phyloP scores from a whole-genome alignment of 176 grass and related monocot genomes.

The Poa pratensis region DNA sequence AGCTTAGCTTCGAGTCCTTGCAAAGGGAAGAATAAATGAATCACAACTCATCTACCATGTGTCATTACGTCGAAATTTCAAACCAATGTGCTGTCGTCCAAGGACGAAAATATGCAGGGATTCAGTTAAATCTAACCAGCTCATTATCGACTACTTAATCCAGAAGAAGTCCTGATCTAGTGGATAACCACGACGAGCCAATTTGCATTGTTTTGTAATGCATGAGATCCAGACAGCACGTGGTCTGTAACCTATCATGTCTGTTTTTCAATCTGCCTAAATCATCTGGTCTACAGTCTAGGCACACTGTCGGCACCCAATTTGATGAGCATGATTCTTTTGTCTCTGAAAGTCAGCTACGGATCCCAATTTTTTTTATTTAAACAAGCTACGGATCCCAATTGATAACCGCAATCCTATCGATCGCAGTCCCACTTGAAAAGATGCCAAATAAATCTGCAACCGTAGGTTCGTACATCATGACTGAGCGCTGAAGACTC shows the following conservation, averaged over 20 bases:
- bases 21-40: too few relatives aligned
- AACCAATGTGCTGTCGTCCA: too few relatives aligned
- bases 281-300: background rate
- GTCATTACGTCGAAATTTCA: too few relatives aligned
- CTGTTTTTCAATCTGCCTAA: background rate
- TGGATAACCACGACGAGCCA: slow-evolving; percentile 20
- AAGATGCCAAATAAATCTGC: background rate
- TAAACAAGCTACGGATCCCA: background rate
- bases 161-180: background rate
- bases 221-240: slow-evolving; percentile 40
- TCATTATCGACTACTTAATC: slow-evolving; percentile 8
- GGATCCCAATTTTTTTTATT: background rate
- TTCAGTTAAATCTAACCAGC: background rate
- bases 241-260: slow-evolving; percentile 10
- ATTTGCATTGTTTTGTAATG: background rate
- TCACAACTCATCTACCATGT: too few relatives aligned
- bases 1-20: too few relatives aligned
- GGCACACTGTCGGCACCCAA: background rate
- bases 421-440: background rate
- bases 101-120: too few relatives aligned
- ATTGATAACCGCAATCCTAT: background rate
- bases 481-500: background rate
- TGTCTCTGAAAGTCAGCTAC: background rate
- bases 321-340: slow-evolving; percentile 18
- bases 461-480: background rate